These are phyloP conservation scores for Trichocladium uniseriatum DNA, from an alignment of 495 filamentous ascomycete species.

Conservation along the genomic window DNA sequence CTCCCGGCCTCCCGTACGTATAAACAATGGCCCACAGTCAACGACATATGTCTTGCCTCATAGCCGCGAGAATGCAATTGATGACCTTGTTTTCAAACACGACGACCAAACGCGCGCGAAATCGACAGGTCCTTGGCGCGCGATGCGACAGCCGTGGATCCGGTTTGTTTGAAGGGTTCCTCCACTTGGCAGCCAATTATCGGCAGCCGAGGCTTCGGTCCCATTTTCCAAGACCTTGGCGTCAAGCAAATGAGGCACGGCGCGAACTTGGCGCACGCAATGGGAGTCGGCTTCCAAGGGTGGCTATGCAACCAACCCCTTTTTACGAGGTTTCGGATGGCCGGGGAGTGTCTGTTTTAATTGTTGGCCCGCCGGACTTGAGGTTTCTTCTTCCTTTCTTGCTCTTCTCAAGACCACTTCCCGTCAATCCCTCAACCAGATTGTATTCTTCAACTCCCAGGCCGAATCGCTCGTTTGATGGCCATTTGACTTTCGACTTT, in stretches of 20 bases:
- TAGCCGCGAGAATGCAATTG: too few species aligned
- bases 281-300: conserved; percentile 8
- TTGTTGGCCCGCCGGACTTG: not conserved
- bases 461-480: conserved; percentile 24
- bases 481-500: conserved; percentile 13
- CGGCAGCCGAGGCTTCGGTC: too few species aligned
- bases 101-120: too few species aligned
- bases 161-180: too few species aligned
- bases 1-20: too few species aligned
- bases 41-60: too few species aligned
- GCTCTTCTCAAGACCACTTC: conserved; percentile 2
- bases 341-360: conserved; percentile 7
- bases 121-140: too few species aligned
- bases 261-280: conserved; percentile 21
- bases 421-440: conserved; percentile 14
- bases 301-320: conserved; percentile 19
- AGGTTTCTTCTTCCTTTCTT: not conserved
- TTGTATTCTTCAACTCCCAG: conserved; percentile 1
- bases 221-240: conserved; percentile 1
- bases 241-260: not conserved
- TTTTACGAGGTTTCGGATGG: conserved; percentile 6
- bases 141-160: too few species aligned
- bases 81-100: too few species aligned
- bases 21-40: too few species aligned
- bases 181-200: too few species aligned